phyloP scores from a whole-genome alignment of 2,329 filamentous ascomycete genomes.

The Diaporthe velutina region DNA sequence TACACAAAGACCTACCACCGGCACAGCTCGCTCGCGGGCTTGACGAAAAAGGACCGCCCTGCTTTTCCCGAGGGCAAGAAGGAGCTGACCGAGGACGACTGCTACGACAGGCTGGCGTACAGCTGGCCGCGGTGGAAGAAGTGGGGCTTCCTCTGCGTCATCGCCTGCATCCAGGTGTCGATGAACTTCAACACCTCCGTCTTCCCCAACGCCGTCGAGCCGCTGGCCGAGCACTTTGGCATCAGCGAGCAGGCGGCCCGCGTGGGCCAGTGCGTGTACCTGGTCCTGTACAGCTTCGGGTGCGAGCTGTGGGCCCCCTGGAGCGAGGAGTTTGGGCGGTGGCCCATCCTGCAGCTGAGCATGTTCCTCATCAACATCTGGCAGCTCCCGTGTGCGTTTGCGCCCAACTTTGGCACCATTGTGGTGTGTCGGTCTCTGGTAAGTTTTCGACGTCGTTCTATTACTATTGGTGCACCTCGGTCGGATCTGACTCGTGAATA shows the following conservation, averaged over 20 bases:
- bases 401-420: constrained; percentile 55
- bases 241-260: constrained; percentile 61
- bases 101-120: constrained; percentile 60
- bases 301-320: constrained; percentile 67
- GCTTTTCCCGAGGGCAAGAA: constrained; percentile 46
- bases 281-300: constrained; percentile 64
- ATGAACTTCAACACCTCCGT: constrained; percentile 70
- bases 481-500: background rate
- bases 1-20: background rate
- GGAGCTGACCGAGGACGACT: constrained; percentile 60
- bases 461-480: too few relatives aligned
- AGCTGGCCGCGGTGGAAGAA: constrained; percentile 60
- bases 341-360: constrained; percentile 62
- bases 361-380: constrained; percentile 67
- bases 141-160: constrained; percentile 63
- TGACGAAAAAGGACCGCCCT: background rate
- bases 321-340: constrained; percentile 67
- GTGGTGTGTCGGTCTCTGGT: constrained; percentile 59
- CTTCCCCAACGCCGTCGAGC: constrained; percentile 62
- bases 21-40: constrained; percentile 8
- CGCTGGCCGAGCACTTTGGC: constrained; percentile 58
- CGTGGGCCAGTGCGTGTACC: constrained; percentile 61
- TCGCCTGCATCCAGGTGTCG: constrained; percentile 65
- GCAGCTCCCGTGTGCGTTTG: constrained; percentile 60
- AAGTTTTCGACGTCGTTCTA: background rate